Evolutionary conservation across 2,329 filamentous ascomycete species (phyloP).

Genomic region (Colletotrichum spinosum): DNA sequence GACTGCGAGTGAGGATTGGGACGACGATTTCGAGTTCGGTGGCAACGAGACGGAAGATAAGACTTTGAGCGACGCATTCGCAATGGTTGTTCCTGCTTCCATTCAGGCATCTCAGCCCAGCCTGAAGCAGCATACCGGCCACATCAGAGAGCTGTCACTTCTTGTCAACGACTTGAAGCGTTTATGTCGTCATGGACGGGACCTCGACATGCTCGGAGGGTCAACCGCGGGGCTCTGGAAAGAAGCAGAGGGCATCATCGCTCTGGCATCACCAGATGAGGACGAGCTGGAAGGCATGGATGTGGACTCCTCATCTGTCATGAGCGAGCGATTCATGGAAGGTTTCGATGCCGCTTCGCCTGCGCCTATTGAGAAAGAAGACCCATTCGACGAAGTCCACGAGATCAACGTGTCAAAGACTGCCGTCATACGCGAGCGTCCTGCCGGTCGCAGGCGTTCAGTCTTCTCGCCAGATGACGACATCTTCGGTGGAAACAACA

Average conservation of each 20-base stretch:
- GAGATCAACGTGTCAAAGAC: conserved; percentile 61
- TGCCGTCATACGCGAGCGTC: conserved; percentile 65
- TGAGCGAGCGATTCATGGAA: conserved; percentile 59
- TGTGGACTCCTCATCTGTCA: conserved; percentile 50
- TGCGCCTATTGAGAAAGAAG: conserved; percentile 53
- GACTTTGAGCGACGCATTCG: conserved; percentile 51
- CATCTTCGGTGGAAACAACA: conserved; percentile 69
- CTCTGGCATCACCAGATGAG: conserved; percentile 78
- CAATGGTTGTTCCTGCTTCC: conserved; percentile 80
- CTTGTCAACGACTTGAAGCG: conserved; percentile 87
- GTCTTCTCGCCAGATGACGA: conserved; percentile 76
- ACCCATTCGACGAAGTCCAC: conserved; percentile 52
- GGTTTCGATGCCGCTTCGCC: conserved; percentile 58
- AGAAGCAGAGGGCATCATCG: conserved; percentile 88
- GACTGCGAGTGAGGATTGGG: conserved; percentile 87
- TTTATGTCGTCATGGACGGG: conserved; percentile 75
- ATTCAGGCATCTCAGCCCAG: conserved; percentile 87
- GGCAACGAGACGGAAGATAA: conserved; percentile 55
- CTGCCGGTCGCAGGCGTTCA: conserved; percentile 65
- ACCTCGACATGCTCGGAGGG: conserved; percentile 74
- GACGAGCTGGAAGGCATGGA: conserved; percentile 60
- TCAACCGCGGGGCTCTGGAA: conserved; percentile 74
- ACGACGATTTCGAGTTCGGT: conserved; percentile 87
- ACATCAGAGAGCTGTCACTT: conserved; percentile 83
- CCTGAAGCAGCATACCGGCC: conserved; percentile 85